These are phyloP conservation scores for Leishmania amazonensis DNA, from an alignment of 208 protist species.

Conservation along the genomic window DNA sequence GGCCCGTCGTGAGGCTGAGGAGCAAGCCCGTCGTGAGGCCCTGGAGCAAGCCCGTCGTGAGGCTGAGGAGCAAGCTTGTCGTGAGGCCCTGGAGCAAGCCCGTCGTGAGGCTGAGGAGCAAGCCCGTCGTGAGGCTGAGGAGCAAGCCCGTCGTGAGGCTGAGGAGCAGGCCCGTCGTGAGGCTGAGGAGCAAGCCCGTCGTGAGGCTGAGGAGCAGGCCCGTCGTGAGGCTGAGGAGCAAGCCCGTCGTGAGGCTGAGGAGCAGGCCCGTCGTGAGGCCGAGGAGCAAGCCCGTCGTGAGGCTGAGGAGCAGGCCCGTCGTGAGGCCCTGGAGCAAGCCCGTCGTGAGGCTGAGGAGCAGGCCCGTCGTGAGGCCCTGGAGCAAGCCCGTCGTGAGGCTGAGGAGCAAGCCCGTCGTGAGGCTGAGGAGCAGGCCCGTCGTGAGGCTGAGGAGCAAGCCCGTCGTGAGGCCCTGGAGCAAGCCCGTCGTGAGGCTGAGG, in stretches of 20 bases:
- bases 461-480: slow-evolving; percentile 29
- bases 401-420: slow-evolving; percentile 40
- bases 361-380: slow-evolving; percentile 37
- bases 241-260: slow-evolving; percentile 85
- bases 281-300: slow-evolving; percentile 79
- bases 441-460: slow-evolving; percentile 40
- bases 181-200: slow-evolving; percentile 23
- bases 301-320: slow-evolving; percentile 41
- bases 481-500: slow-evolving; percentile 24
- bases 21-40: slow-evolving; percentile 76
- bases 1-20: slow-evolving; percentile 29
- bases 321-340: slow-evolving; percentile 31
- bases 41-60: slow-evolving; percentile 24
- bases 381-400: slow-evolving; percentile 26
- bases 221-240: slow-evolving; percentile 41
- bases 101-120: slow-evolving; percentile 29
- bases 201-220: slow-evolving; percentile 33
- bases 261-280: slow-evolving; percentile 30
- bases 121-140: slow-evolving; percentile 87
- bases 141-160: slow-evolving; percentile 38
- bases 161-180: slow-evolving; percentile 26
- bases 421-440: slow-evolving; percentile 40
- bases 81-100: slow-evolving; percentile 50
- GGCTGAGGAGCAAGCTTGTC: slow-evolving; percentile 18
- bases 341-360: neutral